These are phyloP conservation scores for Leccinellum luteum DNA, from an alignment of 768 basidiomycete species.

Conservation along the genomic window DNA sequence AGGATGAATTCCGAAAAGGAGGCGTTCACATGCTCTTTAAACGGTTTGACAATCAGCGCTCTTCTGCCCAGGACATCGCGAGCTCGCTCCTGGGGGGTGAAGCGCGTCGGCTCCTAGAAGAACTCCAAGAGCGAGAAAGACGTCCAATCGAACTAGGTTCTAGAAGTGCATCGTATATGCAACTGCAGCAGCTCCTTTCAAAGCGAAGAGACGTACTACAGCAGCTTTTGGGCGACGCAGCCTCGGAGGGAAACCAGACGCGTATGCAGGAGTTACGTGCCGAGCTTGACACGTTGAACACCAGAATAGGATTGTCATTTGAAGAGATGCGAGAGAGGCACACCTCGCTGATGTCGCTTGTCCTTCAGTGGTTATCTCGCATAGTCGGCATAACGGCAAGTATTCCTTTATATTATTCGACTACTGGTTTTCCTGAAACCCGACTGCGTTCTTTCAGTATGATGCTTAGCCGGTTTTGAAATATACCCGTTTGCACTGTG, in stretches of 20 bases:
- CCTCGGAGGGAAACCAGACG: background rate
- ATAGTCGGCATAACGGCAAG: background rate
- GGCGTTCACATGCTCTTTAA: background rate
- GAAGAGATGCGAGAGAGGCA: constrained; percentile 3
- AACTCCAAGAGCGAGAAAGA: background rate
- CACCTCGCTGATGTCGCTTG: background rate
- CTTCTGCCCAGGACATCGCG: constrained; percentile 2
- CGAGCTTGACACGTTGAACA: background rate
- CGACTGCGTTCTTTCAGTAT: background rate
- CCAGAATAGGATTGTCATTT: background rate
- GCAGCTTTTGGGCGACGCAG: background rate
- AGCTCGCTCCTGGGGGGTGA: background rate
- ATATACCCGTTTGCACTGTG: background rate
- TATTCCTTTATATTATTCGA: background rate
- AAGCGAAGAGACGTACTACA: background rate
- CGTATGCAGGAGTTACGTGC: background rate
- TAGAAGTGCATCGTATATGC: background rate
- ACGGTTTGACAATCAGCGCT: constrained; percentile 2
- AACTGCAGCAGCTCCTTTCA: constrained; percentile 1
- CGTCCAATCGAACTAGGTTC: background rate
- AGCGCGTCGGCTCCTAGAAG: background rate
- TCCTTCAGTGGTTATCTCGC: constrained; percentile 7
- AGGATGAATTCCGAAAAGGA: background rate
- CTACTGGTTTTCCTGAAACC: background rate
- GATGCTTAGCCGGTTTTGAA: background rate